Percentiles rank a stretch among this genome's conserved stretches.
Conservation (phyloP, 371 early-diverging fungal species). For the Mucor piriformis region DNA sequence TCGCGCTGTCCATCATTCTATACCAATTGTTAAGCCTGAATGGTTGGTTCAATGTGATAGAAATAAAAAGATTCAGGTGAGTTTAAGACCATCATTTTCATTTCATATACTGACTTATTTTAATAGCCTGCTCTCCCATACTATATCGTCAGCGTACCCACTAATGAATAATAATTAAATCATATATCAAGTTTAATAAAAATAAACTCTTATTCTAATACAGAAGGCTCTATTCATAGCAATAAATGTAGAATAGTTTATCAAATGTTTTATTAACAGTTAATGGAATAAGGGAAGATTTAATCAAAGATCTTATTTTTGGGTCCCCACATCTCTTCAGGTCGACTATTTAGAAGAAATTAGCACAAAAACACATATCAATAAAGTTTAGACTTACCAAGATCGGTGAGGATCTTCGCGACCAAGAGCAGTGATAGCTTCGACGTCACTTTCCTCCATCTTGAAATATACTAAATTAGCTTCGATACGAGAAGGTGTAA, state of each 20-base stretch:
- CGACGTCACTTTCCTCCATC: conserved; percentile 37
- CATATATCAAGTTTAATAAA: not conserved
- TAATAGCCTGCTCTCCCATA: conserved; percentile 53
- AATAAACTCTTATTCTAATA: not conserved
- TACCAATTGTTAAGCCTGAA: conserved; percentile 92
- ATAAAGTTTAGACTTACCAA: conserved; percentile 22
- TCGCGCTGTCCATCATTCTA: conserved; percentile 83
- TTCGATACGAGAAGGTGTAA: conserved; percentile 47
- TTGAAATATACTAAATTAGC: conserved; percentile 44
- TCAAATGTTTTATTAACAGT: too few relatives aligned
- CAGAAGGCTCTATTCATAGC: too few relatives aligned
- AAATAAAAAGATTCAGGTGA: conserved; percentile 86
- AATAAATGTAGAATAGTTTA: too few relatives aligned
- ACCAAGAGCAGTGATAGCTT: conserved; percentile 39
- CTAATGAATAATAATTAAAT: conserved; percentile 21
- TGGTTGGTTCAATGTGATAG: conserved; percentile 92
- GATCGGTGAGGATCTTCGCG: conserved; percentile 22
- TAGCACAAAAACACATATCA: not conserved
- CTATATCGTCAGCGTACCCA: conserved; percentile 50
- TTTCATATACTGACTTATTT: not conserved
- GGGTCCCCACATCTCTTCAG: conserved; percentile 13
- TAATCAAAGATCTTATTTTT: not conserved
- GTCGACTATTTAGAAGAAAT: not conserved
- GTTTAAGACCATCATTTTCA: not conserved
- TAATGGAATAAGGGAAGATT: not conserved